These are phyloP conservation scores for Abelmoschus esculentus DNA, from an alignment of 345 rosid species.

Conservation along the genomic window DNA sequence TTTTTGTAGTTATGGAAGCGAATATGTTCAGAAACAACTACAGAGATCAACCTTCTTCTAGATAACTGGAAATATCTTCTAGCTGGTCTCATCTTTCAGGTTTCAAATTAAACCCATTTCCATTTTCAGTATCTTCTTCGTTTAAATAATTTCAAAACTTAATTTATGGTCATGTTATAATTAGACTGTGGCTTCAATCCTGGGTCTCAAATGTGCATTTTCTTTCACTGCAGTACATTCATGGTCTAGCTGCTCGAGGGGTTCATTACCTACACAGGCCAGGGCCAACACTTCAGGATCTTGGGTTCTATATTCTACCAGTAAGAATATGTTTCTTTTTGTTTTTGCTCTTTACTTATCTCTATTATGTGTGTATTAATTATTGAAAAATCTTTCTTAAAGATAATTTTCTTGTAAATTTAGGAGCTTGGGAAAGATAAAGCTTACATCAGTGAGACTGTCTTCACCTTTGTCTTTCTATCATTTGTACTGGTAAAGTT, in stretches of 20 bases:
- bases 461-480: slow-evolving; percentile 58
- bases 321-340: slow-evolving; percentile 33
- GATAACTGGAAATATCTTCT: slow-evolving; percentile 91
- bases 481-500: slow-evolving; percentile 73
- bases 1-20: slow-evolving; percentile 80
- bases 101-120: slow-evolving; percentile 18
- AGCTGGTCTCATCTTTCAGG: slow-evolving; percentile 90
- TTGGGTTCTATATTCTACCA: slow-evolving; percentile 83
- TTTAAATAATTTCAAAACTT: not conserved
- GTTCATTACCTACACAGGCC: slow-evolving; percentile 90
- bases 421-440: slow-evolving; percentile 96
- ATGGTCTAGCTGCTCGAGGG: slow-evolving; percentile 85
- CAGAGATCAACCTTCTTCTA: slow-evolving; percentile 75
- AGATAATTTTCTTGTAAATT: slow-evolving; percentile 16
- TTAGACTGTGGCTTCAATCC: not conserved
- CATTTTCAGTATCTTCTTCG: not conserved
- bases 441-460: slow-evolving; percentile 82
- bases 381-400: slow-evolving; percentile 3
- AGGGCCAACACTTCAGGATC: slow-evolving; percentile 79
- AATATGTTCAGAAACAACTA: slow-evolving; percentile 64
- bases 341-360: slow-evolving; percentile 2
- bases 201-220: slow-evolving; percentile 6
- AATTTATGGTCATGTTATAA: slow-evolving; percentile 1
- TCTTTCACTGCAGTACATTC: slow-evolving; percentile 59
- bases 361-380: not conserved